Conservation (phyloP, 257 asterid genomes). For the Solanum tacnaense region DNA sequence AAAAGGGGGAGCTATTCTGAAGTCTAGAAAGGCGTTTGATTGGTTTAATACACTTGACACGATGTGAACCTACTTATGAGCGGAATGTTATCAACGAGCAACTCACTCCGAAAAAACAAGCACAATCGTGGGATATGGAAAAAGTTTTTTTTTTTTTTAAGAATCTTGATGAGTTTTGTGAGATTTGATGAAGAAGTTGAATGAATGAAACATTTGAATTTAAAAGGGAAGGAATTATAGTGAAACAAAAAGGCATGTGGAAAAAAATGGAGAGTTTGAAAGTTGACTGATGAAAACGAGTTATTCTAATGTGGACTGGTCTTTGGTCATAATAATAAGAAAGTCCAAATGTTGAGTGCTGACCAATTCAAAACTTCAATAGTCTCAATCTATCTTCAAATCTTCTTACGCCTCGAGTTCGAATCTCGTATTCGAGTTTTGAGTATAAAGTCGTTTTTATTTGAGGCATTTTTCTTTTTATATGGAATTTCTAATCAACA, state of each 20-base stretch:
- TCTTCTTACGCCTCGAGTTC: fast-evolving
- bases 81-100: not conserved
- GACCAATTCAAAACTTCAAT: conserved; percentile 36
- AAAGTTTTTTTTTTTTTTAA: not conserved
- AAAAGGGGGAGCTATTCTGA: not conserved
- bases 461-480: not conserved
- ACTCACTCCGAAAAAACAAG: not conserved
- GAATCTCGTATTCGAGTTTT: fast-evolving
- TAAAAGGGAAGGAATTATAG: conserved; percentile 12
- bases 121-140: not conserved
- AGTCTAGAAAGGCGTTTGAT: not conserved
- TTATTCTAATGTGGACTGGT: conserved; percentile 33
- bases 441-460: fast-evolving
- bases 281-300: conserved; percentile 71
- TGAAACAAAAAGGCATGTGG: not conserved
- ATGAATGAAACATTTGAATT: conserved; percentile 13
- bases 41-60: not conserved
- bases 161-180: not conserved
- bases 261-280: conserved; percentile 22
- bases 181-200: not conserved
- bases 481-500: not conserved
- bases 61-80: not conserved
- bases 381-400: not conserved
- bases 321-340: conserved; percentile 24
- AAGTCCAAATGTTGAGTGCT: conserved; percentile 13